Evolutionary conservation across 2,329 filamentous ascomycete species (phyloP), one percentile per base, ranked within the genome.

Genomic region (Conoideocrella luteorostrata): DNA sequence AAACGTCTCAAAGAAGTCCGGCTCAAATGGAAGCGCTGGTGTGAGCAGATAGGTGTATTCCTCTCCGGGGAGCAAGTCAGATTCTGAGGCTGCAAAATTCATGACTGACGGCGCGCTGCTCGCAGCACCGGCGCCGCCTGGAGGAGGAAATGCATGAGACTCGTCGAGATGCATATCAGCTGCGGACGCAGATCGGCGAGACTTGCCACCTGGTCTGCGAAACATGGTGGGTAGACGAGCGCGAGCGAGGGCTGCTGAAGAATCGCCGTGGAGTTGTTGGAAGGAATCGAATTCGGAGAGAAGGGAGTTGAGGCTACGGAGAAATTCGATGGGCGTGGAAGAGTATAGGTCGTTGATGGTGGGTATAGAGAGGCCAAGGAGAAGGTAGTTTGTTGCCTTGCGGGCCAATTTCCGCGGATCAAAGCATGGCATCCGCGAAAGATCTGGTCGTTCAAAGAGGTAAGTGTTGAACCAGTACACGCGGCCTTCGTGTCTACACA

Each of bases 391-490:
- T 41, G 89, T 94, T 28, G 93, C 91, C 54, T 93, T 87, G 46
- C 90, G 85, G 49, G 88, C 84, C 39, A 96, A 80, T 60, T 91
- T 93, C 51, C 86, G 82, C 4, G 80, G 71, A 47, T 94, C 86
- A 60, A 94, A 91, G 60, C 88, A 95, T 36, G 91, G 83, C 70
- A 96, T 84, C 58, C 84, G 82, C 41, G 77, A 71, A 26, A 97
- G 75, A 63, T 95, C 88, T 23, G 78, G 65, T 56, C 88, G 86
- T 52, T 89, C 87, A 66, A 95, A 95, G 58, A 95, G 85, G 48
- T 95, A 80, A 0, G 93, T 96, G 67, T 96, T 96, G 73, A 97
- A 96, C 90, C 93, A 97, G 70, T 95, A 97, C 33, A 95, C 82
- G 46, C 88, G 83, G 48, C 91, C 90, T 67, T 96, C 89, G 60